Evolutionary conservation across 1,284 basidiomycete genomes (phyloP), one percentile per base, ranked within the genome.

Genomic region (Cutaneotrichosporon sp.): DNA sequence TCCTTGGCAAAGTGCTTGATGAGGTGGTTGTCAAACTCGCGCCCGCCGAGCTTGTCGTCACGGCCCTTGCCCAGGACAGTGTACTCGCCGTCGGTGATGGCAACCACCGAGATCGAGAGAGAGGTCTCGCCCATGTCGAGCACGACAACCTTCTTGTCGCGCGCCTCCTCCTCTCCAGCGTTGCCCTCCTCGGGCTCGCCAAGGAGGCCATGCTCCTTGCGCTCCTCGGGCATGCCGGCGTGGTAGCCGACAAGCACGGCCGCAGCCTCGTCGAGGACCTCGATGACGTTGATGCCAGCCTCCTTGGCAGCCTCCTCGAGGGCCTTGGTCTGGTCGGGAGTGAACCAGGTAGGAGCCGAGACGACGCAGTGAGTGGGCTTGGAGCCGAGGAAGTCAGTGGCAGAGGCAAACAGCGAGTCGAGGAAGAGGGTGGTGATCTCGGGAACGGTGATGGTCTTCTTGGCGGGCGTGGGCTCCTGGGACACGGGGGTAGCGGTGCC

Each of bases 1-100:
- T 99, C 96, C 78, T 95, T 90, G 61, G 92, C 88, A 80, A 99
- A 97, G 84, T 91, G 91, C 66, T 90, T 88, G 82, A 97, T 87
- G 51, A 98, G 85, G 67, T 81, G 71, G 68, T 78, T 77, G 76
- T 82, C 80, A 68, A 85, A 82, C 65, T 82, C 79, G 60, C 82
- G 78, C 55, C 85, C 85, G 66, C 85, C 85, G 50, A 86, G 77
- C 64, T 78, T 77, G 72, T 81, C 70, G 68, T 85, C 82, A 68
- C 82, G 73, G 36, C 80, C 81, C 70, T 81, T 82, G 66, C 81
- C 77, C 62, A 85, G 81, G 52, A 82, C 80, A 56, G 84, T 81
- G 79, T 84, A 85, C 67, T 85, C 77, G 51, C 85, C 85, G 56
- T 84, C 80, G 36, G 84, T 79, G 53, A 84, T 83, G 30, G 83